Percentiles rank a stretch among this genome's conserved stretches.
Conservation (phyloP, 1,139 yeast genomes). For the Protomyces lactucae-debilis region DNA sequence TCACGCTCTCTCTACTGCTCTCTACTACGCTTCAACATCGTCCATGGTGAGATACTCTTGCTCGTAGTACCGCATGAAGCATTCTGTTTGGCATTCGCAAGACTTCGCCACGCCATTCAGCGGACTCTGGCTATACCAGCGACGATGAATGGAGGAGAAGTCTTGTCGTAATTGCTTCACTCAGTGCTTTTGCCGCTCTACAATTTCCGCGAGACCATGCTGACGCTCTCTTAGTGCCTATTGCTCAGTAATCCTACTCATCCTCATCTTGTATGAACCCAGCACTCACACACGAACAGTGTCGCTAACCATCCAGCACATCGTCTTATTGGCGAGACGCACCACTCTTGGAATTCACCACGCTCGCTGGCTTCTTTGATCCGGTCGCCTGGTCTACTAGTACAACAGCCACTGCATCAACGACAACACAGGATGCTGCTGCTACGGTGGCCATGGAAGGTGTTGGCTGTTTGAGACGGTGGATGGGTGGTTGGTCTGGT, state of each 20-base stretch:
- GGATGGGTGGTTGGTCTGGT: neutral
- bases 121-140: too few relatives aligned
- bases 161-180: too few relatives aligned
- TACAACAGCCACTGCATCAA: neutral
- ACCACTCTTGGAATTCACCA: constrained; percentile 14
- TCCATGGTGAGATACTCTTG: constrained; percentile 4
- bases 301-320: neutral
- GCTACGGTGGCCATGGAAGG: neutral
- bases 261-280: constrained; percentile 7
- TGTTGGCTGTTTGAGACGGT: neutral
- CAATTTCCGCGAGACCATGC: neutral
- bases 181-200: neutral
- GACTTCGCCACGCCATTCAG: too few relatives aligned
- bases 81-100: too few relatives aligned
- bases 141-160: too few relatives aligned
- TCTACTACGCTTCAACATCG: constrained; percentile 1
- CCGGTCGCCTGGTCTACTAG: neutral
- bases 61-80: too few relatives aligned
- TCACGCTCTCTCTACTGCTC: constrained; percentile 18
- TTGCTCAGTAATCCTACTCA: constrained; percentile 15
- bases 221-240: neutral
- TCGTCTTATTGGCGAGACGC: constrained; percentile 21
- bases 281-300: too few relatives aligned
- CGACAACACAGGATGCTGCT: neutral
- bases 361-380: constrained; percentile 15